These are phyloP conservation scores for Hypericum androsaemum DNA, from an alignment of 345 rosid genomes.

Conservation along the genomic window DNA sequence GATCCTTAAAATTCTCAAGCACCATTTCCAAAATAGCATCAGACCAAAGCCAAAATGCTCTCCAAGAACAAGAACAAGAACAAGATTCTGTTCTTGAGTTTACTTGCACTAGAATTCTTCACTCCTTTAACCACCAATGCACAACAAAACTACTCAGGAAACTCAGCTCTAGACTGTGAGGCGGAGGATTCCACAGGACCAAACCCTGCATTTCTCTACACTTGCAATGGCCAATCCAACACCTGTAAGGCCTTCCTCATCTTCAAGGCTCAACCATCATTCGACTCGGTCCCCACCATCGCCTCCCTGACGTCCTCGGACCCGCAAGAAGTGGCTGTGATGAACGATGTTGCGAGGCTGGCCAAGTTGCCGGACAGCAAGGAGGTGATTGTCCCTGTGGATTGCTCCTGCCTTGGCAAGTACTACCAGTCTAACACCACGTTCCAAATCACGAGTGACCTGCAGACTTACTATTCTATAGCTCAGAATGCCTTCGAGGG, in stretches of 20 bases:
- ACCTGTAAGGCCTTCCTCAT: slow-evolving; percentile 23
- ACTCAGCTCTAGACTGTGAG: background rate
- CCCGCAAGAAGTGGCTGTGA: slow-evolving; percentile 18
- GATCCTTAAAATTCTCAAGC: no score
- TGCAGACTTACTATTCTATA: slow-evolving; percentile 17
- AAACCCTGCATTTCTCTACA: background rate
- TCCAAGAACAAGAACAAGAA: no score
- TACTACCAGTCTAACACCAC: slow-evolving; percentile 36
- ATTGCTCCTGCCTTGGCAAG: slow-evolving; percentile 29
- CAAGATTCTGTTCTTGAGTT: no score
- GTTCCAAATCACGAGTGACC: slow-evolving; percentile 11
- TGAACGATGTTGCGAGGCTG: slow-evolving; percentile 23
- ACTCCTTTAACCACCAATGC: no score
- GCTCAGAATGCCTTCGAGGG: slow-evolving; percentile 28
- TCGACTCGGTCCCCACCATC: slow-evolving; percentile 22
- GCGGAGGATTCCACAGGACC: background rate
- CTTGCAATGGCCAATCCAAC: slow-evolving; percentile 9
- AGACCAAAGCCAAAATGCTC: no score
- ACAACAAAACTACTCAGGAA: slow-evolving; percentile 1
- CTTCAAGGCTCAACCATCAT: slow-evolving; percentile 26
- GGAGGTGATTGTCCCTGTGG: slow-evolving; percentile 32
- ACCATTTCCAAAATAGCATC: no score
- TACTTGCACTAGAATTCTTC: no score
- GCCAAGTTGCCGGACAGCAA: slow-evolving; percentile 16
- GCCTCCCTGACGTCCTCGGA: slow-evolving; percentile 31